Conservation (phyloP, 2,329 filamentous ascomycete genomes). For the Alternaria arbusti region DNA sequence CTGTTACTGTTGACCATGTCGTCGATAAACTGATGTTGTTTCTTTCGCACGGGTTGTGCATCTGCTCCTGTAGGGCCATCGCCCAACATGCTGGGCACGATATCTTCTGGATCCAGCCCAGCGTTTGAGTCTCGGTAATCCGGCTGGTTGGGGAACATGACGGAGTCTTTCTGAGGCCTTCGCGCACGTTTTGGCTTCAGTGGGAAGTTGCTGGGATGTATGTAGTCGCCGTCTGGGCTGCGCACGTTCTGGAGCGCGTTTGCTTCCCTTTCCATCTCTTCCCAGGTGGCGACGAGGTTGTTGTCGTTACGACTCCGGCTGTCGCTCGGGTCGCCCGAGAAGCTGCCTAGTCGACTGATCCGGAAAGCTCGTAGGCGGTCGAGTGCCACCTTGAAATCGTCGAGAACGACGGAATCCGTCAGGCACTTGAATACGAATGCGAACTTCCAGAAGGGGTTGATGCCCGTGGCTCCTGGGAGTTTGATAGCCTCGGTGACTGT, state of each 20-base stretch:
- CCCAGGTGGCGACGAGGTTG: slow-evolving; percentile 42
- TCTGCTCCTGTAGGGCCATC: slow-evolving; percentile 22
- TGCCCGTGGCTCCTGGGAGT: slow-evolving; percentile 55
- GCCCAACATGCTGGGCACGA: slow-evolving; percentile 37
- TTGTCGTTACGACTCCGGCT: slow-evolving; percentile 39
- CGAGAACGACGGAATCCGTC: slow-evolving; percentile 69
- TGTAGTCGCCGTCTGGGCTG: slow-evolving; percentile 42
- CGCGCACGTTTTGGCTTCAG: slow-evolving; percentile 28
- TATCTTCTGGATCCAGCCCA: slow-evolving; percentile 35
- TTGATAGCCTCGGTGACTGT: slow-evolving; percentile 62
- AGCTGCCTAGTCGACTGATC: slow-evolving; percentile 49
- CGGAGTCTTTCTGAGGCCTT: slow-evolving; percentile 33
- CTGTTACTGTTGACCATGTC: slow-evolving; percentile 21
- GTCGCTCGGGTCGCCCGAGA: slow-evolving; percentile 44
- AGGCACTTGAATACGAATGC: slow-evolving; percentile 71
- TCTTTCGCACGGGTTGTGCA: slow-evolving; percentile 21
- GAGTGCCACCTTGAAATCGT: slow-evolving; percentile 70
- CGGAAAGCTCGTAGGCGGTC: slow-evolving; percentile 56
- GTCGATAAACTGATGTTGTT: slow-evolving; percentile 27
- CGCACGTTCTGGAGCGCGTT: slow-evolving; percentile 28
- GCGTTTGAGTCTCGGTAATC: slow-evolving; percentile 17
- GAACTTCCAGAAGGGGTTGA: slow-evolving; percentile 71
- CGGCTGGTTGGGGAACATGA: slow-evolving; percentile 27
- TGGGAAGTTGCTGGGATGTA: slow-evolving; percentile 38
- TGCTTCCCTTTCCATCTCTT: slow-evolving; percentile 41